A percentile compares a stretch with the other conserved stretches of the same genome.
Evolutionary conservation across 2,329 filamentous ascomycete genomes (phyloP).

Genomic region (Penicillium janthinellum): DNA sequence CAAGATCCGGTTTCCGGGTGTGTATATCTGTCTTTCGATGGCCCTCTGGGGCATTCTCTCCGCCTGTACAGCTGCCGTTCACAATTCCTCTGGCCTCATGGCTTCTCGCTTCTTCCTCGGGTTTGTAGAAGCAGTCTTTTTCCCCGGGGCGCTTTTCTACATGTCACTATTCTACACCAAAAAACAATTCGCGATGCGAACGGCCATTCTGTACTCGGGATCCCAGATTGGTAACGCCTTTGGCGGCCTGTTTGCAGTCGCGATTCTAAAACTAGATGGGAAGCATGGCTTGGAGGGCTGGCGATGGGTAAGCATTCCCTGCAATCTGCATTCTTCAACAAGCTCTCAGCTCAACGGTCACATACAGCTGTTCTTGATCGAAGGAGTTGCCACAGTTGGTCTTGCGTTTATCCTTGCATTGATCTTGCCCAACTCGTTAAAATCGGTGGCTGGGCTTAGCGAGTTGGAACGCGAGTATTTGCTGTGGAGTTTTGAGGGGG

Average conservation of each 20-base stretch:
- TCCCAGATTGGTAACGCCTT: neutral
- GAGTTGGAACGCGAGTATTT: neutral
- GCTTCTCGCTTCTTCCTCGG: neutral
- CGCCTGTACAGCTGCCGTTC: neutral
- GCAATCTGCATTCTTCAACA: neutral
- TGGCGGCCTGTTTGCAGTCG: neutral
- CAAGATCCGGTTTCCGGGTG: neutral
- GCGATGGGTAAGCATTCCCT: neutral
- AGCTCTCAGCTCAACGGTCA: neutral
- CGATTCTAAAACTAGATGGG: neutral
- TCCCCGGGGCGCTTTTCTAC: neutral
- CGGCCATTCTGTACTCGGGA: neutral
- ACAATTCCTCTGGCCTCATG: neutral
- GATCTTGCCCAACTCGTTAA: neutral
- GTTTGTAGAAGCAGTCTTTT: neutral
- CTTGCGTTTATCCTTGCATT: neutral
- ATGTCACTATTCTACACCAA: neutral
- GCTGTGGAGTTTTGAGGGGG: neutral
- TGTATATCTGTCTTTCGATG: neutral
- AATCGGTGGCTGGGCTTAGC: neutral
- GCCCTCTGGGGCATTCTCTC: neutral
- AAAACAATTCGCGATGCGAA: neutral
- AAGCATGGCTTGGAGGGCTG: neutral
- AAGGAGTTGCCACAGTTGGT: neutral
- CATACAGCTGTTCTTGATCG: neutral